phyloP scores from a whole-genome alignment of 202 grass and related monocot genomes.

The Dendrocalamus latiflorus region DNA sequence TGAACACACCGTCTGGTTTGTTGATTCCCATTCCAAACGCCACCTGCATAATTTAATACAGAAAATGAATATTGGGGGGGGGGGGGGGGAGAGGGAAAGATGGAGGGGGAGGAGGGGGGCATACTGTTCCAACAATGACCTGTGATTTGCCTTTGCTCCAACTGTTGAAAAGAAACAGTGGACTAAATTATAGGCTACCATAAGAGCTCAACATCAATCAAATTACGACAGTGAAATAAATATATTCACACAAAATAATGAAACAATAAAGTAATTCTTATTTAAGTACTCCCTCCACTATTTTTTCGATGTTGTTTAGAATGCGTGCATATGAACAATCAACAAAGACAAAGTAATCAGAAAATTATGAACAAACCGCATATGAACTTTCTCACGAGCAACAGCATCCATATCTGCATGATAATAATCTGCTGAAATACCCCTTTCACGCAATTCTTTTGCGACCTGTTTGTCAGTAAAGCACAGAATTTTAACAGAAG shows the following conservation, averaged over 20 bases:
- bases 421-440: constrained; percentile 86
- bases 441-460: constrained; percentile 65
- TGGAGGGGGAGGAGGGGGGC: too few relatives aligned
- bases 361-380: constrained; percentile 38
- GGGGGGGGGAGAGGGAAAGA: too few relatives aligned
- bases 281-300: background rate
- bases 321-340: background rate
- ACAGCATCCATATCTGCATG: constrained; percentile 92
- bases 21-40: constrained; percentile 79
- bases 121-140: too few relatives aligned
- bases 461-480: constrained; percentile 53
- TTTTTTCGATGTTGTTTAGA: background rate
- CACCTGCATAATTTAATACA: constrained; percentile 54
- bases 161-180: constrained; percentile 50
- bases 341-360: background rate
- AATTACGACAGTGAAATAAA: background rate
- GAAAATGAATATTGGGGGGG: background rate
- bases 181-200: constrained; percentile 18
- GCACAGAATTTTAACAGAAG: constrained; percentile 12
- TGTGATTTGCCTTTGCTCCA: constrained; percentile 59
- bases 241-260: background rate
- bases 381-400: constrained; percentile 81
- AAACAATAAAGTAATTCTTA: background rate
- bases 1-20: too few relatives aligned
- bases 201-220: background rate